Base-by-base conservation (phyloP, 1,139 yeast species). In the Spathaspora sp. region DNA sequence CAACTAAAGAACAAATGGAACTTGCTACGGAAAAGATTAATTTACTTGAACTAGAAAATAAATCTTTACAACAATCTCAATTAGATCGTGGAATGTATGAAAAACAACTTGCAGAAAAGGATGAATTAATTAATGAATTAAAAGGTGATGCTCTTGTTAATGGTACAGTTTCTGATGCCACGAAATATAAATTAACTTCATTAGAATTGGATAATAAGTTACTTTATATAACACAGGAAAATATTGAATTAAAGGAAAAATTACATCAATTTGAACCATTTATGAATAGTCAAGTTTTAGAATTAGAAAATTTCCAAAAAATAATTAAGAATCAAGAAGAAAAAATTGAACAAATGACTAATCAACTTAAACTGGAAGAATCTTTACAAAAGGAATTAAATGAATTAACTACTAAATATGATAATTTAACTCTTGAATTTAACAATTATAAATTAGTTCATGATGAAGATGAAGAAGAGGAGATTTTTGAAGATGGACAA, bases 291-390 rank as follows among this genome's bases (percentile, higher is more conserved):
- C 84, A 82, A 54, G 68, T 84, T 47, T 66, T 78, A 3, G 81
- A 81, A 47, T 67, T 84, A 40, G 68, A 76, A 7, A 72, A 72
- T 27, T 65, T 86, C 58, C 86, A 84, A 58, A 68, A 70, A 38
- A 60, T 86, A 23, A 74, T 86, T 38, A 73, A 78, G 54, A 64
- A 67, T 5, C 90, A 85, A 63, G 80, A 78, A 49, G 68, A 63
- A 7, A 69, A 72, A 52, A 73, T 84, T 37, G 61, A 62, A 4
- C 57, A 60, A 7, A 68, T 80, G 51, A 62, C 73, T n/a, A 53
- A 58, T 3, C 74, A 72, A 50, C 67, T 81, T 1, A 67, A 65
- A 46, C 76, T 72, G 27, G 78, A 79, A 52, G 76, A 76, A 53
- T 60, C 56, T 5, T 67, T 78, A 50, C 71, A 74, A 47, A 72